Evolutionary conservation across 768 basidiomycete species (phyloP), one percentile per base, ranked within the genome.

Genomic region (Boletales sp.): DNA sequence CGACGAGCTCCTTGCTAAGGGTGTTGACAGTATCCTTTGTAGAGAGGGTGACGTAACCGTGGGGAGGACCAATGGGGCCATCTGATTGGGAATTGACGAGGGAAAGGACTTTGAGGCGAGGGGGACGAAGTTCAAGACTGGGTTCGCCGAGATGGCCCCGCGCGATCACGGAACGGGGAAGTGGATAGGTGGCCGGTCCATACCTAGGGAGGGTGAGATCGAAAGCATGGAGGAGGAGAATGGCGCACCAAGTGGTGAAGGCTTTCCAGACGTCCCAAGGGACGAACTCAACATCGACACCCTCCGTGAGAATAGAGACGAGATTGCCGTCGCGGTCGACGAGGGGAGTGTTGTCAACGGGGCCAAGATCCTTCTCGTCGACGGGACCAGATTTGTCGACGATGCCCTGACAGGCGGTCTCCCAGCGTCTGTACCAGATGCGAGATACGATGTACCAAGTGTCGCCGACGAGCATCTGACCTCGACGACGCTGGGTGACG

Each of bases 361-460:
- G 81, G 21, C 84, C 85, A 51, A 91, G 65, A 52, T 85, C 77
- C 19, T 77, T 67, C 65, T 88, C 85, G 31, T 75, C 70, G 31
- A 88, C 62, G 2, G 70, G 63, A 15, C 82, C 86, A 59, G 84
- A 76, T 69, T 88, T 90, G 74, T 86, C 85, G 25, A 74, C 62
- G 55, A 81, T 69, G 28, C 86, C 87, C 0, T 80, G 76, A 61
- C 85, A 85, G 11, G 88, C 90, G 58, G 79, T 81, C 54, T 76
- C 69, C 86, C 88, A 94, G 32, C 82, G 79, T 50, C 78, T 78
- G 72, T 79, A 88, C 92, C 92, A 95, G 18, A 60, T 58, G 43
- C 78, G 68, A 18, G 84, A 76, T 28, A 94, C 74, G 43, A 94
- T 70, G 69, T 81, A 92, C 91, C 91, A 94, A 9, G 75, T 82